These are phyloP conservation scores for Aspergillus phoenicis DNA, from an alignment of 2,329 filamentous ascomycete species.

Conservation along the genomic window DNA sequence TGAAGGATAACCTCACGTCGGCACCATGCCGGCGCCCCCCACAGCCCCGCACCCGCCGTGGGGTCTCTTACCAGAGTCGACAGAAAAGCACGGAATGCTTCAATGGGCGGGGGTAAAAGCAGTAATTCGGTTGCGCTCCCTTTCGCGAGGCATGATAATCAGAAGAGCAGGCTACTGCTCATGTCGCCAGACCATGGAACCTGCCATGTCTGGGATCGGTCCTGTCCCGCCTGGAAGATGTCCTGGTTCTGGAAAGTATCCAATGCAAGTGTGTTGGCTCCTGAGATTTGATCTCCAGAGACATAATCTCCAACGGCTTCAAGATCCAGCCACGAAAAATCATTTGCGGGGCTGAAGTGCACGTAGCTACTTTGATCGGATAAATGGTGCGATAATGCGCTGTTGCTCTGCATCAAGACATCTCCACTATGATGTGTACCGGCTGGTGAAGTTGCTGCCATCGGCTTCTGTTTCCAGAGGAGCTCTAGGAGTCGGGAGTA, in stretches of 20 bases:
- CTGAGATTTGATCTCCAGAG: constrained; percentile 46
- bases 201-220: constrained; percentile 42
- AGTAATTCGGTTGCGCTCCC: not conserved
- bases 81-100: not conserved
- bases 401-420: constrained; percentile 33
- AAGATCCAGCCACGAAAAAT: constrained; percentile 65
- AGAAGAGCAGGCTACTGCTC: constrained; percentile 41
- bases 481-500: constrained; percentile 64
- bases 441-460: constrained; percentile 29
- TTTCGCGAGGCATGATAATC: not conserved
- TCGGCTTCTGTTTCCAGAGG: constrained; percentile 56
- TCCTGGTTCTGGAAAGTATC: constrained; percentile 39
- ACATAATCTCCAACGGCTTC: constrained; percentile 63
- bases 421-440: constrained; percentile 36
- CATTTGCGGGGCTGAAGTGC: constrained; percentile 53
- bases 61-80: not conserved
- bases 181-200: constrained; percentile 46
- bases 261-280: constrained; percentile 37
- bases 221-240: constrained; percentile 33
- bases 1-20: not conserved
- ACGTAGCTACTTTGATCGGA: constrained; percentile 39
- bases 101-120: not conserved
- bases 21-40: not conserved
- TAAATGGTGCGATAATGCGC: constrained; percentile 34
- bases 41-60: constrained; percentile 5